Conservation (phyloP, 192 early-diverging fungal genomes). For the Ramicandelaber brevisporus region DNA sequence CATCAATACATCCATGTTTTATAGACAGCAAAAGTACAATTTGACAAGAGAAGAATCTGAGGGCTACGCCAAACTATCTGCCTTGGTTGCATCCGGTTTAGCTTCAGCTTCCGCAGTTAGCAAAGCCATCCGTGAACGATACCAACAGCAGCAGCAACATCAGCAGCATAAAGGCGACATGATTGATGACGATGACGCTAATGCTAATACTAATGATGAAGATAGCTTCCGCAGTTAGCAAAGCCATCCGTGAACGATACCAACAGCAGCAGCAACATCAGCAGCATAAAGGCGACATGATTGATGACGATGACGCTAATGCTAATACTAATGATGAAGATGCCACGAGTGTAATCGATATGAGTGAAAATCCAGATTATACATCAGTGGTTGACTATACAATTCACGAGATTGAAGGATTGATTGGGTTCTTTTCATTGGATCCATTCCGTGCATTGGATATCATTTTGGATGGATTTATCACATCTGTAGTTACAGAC, state of each 20-base stretch:
- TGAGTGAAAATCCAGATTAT: conserved; percentile 6
- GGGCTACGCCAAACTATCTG: conserved; percentile 14
- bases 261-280: too few species aligned
- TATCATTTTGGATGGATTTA: conserved; percentile 16
- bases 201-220: too few species aligned
- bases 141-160: too few species aligned
- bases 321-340: background rate
- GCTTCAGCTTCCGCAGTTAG: conserved; percentile 3
- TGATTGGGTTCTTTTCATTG: conserved; percentile 14
- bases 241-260: too few species aligned
- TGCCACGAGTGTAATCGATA: conserved; percentile 4
- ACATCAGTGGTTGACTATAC: conserved; percentile 4
- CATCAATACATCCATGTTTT: conserved; percentile 15
- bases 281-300: too few species aligned
- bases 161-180: too few species aligned
- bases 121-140: too few species aligned
- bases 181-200: too few species aligned
- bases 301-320: background rate
- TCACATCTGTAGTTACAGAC: conserved; percentile 12
- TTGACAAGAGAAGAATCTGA: conserved; percentile 15
- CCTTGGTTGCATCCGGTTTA: conserved; percentile 7
- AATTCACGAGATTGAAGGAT: conserved; percentile 10
- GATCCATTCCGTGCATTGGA: conserved; percentile 17
- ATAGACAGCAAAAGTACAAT: conserved; percentile 19
- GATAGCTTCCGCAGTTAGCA: conserved; percentile 4